A percentile compares a stretch with the other conserved stretches of the same genome.
These are phyloP conservation scores for Amylocarpus encephaloides DNA, from an alignment of 2,329 filamentous ascomycete species.

Conservation along the genomic window DNA sequence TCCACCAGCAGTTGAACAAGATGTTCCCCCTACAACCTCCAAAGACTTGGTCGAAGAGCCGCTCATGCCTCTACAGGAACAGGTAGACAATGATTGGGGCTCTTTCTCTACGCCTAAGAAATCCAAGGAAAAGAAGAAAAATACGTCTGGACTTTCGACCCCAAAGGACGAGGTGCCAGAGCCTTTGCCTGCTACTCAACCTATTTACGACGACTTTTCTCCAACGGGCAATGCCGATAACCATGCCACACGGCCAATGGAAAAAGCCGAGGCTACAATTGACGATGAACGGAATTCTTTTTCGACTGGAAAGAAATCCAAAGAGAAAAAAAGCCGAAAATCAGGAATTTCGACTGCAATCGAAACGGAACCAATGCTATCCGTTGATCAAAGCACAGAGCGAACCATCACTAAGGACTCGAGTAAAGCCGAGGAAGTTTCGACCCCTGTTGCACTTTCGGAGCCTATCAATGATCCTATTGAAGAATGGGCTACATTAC, in stretches of 20 bases:
- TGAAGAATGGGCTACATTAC: conserved; percentile 14
- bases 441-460: not conserved
- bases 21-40: not conserved
- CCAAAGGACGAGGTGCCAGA: not conserved
- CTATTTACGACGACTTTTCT: too few species aligned
- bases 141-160: conserved; percentile 15
- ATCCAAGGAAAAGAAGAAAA: conserved; percentile 33
- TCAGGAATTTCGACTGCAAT: not conserved
- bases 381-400: not conserved
- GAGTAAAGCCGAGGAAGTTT: not conserved
- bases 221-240: too few species aligned
- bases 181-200: not conserved
- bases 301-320: not conserved
- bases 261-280: too few species aligned
- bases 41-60: not conserved
- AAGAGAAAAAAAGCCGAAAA: not conserved
- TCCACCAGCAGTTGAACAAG: conserved; percentile 4
- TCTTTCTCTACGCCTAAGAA: conserved; percentile 28
- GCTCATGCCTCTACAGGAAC: too few species aligned
- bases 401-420: not conserved
- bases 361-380: not conserved
- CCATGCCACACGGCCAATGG: too few species aligned
- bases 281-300: not conserved
- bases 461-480: not conserved
- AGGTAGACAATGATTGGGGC: not conserved